phyloP scores from a whole-genome alignment of 139 green algal genomes.

The Chlorella vulgaris region DNA sequence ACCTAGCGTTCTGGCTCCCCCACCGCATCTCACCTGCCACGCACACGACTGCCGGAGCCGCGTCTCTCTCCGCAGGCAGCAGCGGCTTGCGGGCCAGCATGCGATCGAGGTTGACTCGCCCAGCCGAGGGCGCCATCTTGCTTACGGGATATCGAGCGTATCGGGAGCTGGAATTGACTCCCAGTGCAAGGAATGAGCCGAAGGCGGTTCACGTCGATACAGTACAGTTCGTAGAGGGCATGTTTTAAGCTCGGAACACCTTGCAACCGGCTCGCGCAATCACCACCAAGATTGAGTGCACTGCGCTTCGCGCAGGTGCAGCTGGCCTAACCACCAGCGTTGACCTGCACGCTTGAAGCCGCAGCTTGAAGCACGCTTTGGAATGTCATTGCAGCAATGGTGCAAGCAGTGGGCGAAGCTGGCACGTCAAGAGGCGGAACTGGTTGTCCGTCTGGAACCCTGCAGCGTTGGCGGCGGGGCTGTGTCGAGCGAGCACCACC shows the following conservation, averaged over 20 bases:
- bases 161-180: not conserved
- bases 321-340: too few relatives aligned
- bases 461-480: not conserved
- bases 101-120: not conserved
- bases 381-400: slow-evolving; percentile 4
- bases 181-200: too few relatives aligned
- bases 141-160: not conserved
- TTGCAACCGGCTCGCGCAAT: too few relatives aligned
- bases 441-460: not conserved
- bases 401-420: not conserved
- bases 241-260: too few relatives aligned
- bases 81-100: slow-evolving; percentile 24
- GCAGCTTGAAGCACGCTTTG: not conserved
- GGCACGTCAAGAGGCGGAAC: not conserved
- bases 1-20: too few relatives aligned
- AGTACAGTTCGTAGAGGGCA: too few relatives aligned
- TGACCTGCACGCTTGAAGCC: too few relatives aligned
- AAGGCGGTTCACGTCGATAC: too few relatives aligned
- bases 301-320: too few relatives aligned
- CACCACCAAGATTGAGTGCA: too few relatives aligned
- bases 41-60: not conserved
- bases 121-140: not conserved
- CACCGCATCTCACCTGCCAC: slow-evolving; percentile 21
- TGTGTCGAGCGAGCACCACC: too few relatives aligned
- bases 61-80: not conserved